Base-by-base conservation (phyloP, 495 filamentous ascomycete genomes). In the Pyronema domesticum region DNA sequence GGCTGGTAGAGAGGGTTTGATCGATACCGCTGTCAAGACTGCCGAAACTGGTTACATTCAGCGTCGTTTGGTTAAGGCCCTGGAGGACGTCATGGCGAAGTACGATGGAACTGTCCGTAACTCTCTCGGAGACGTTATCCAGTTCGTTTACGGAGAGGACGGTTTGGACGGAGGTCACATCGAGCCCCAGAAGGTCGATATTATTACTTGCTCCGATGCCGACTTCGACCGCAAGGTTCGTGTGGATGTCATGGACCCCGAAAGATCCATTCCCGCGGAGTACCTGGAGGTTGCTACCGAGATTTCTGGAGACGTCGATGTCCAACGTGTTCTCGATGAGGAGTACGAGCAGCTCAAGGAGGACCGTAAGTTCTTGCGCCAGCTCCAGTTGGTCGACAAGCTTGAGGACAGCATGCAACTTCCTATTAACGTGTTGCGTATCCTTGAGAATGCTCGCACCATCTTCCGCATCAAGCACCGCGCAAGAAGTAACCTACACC, bases 21-120 rank as follows among this genome's bases (percentile, higher is more conserved):
- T 99, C 61, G 91, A 99, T 77, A 99, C 91, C 17, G 91, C 91
- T 61, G 91, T 99, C 66, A 99, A 99, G 76, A 99, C 91, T 56
- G 91, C 91, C 36, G 91, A 99, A 65, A 99, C 91, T 42, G 91
- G 91, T 70, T 99, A 99, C 68, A 96, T 99, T 59, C 91, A 99
- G 70, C 86, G 91, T 69, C 85, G 93, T 70, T 75, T 99, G 37
- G 91, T 99, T 65, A 99, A 99, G 69, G 91, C 91, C 8, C 74
- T 99, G 18, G 91, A 99, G 73, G 91, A 99, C 65, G 86, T 95
- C 15, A 93, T 87, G 77, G 86, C 87, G 36, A 93, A 91, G 66
- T 99, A 99, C 66, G 91, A 99, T 67, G 89, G 89, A 42, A 99
- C 91, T 10, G 86, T 99, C 15, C 82, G 91, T 15, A 96, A 99